Evolutionary conservation across 2,329 filamentous ascomycete genomes (phyloP).

Genomic region (Alternaria longipes): DNA sequence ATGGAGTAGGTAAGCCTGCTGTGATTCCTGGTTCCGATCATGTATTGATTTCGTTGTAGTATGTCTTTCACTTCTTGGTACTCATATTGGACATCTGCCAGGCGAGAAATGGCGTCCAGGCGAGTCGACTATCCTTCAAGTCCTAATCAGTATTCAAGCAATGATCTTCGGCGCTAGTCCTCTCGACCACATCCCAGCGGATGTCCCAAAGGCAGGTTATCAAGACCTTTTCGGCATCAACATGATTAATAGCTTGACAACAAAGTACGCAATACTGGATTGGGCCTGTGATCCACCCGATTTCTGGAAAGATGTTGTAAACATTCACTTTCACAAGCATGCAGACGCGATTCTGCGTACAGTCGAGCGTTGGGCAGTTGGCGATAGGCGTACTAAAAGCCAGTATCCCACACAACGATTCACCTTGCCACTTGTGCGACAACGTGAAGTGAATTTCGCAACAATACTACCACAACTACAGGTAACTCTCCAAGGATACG

Average conservation of each 20-base stretch:
- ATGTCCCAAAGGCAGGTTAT: neutral
- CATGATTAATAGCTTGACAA: neutral
- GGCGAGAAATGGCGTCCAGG: conserved; percentile 56
- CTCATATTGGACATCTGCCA: neutral
- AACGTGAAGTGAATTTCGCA: neutral
- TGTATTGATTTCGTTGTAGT: neutral
- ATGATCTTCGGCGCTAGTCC: conserved; percentile 65
- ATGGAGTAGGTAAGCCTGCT: conserved; percentile 55
- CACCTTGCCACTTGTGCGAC: too few species aligned
- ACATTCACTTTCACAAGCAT: conserved; percentile 24
- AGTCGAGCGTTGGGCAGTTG: conserved; percentile 13
- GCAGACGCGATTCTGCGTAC: conserved; percentile 17
- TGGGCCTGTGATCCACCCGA: conserved; percentile 5
- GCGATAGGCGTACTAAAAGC: neutral
- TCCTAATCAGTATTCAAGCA: conserved; percentile 63
- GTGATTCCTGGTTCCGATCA: neutral
- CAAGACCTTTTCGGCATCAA: neutral
- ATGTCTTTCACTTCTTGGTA: conserved; percentile 44
- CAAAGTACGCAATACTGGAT: neutral
- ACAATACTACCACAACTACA: conserved; percentile 1
- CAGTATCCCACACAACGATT: too few species aligned
- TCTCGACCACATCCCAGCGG: neutral
- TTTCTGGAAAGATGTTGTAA: conserved; percentile 26
- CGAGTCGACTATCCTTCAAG: conserved; percentile 59
- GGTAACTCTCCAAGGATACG: conserved; percentile 1